phyloP scores from a whole-genome alignment of 768 basidiomycete genomes.

The Rhodotorula kratochvilovae region DNA sequence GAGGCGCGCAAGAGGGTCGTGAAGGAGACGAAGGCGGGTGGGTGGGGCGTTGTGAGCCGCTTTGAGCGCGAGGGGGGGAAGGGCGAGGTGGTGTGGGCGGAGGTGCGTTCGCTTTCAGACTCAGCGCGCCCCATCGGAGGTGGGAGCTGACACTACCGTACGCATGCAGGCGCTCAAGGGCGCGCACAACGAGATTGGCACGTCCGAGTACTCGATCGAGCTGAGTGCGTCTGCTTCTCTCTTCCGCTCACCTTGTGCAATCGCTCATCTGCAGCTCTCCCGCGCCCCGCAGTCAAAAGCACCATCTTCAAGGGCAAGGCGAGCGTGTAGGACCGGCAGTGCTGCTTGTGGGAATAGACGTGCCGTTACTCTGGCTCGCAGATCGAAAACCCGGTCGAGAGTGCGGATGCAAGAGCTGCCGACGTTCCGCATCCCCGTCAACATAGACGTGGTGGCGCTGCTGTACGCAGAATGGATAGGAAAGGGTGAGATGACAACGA shows the following conservation, averaged over 20 bases:
- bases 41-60: conserved; percentile 28
- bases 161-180: conserved; percentile 4
- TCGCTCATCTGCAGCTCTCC: too few relatives aligned
- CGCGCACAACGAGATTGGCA: conserved; percentile 29
- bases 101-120: conserved; percentile 13
- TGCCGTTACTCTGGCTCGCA: too few relatives aligned
- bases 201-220: conserved; percentile 7
- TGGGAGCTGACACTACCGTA: too few relatives aligned
- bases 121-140: neutral
- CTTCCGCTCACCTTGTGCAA: too few relatives aligned
- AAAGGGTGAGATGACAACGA: too few relatives aligned
- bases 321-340: neutral
- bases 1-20: neutral
- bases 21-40: conserved; percentile 1
- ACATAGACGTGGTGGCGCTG: too few relatives aligned
- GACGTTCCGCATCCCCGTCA: too few relatives aligned
- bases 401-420: too few relatives aligned
- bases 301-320: neutral
- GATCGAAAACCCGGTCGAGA: too few relatives aligned
- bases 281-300: conserved; percentile 8
- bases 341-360: too few relatives aligned
- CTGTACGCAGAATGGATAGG: too few relatives aligned
- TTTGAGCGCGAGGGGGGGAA: conserved; percentile 18
- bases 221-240: neutral
- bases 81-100: conserved; percentile 28